Conservation (phyloP, 164 flowering plant genomes). For the Annona squamosa region DNA sequence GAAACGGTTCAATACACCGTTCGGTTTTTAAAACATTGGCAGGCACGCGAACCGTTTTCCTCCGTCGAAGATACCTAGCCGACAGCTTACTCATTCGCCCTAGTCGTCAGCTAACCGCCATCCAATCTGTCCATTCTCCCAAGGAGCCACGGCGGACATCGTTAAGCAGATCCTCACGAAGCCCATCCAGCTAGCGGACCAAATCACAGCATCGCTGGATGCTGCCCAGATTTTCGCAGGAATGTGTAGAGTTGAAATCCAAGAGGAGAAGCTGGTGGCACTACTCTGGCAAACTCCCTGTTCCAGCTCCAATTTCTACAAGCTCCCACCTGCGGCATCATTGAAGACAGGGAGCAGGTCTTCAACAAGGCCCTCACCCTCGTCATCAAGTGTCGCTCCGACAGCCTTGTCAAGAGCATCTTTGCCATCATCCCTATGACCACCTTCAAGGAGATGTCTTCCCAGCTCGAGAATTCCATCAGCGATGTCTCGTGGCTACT, state of each 20-base stretch:
- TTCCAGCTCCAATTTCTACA: slow-evolving; percentile 60
- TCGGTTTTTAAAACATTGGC: too few relatives aligned
- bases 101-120: too few relatives aligned
- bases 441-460: slow-evolving; percentile 48
- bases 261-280: slow-evolving; percentile 58
- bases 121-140: too few relatives aligned
- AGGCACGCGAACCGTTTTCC: too few relatives aligned
- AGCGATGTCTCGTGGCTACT: slow-evolving; percentile 87
- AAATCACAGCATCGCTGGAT: slow-evolving; percentile 48
- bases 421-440: slow-evolving; percentile 79
- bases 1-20: too few relatives aligned
- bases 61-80: too few relatives aligned
- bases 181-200: slow-evolving; percentile 76
- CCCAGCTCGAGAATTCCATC: slow-evolving; percentile 75
- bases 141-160: slow-evolving; percentile 45
- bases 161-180: slow-evolving; percentile 61
- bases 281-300: slow-evolving; percentile 78
- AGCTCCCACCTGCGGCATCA: slow-evolving; percentile 77
- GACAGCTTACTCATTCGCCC: too few relatives aligned
- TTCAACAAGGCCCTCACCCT: slow-evolving; percentile 64
- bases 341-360: slow-evolving; percentile 71
- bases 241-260: slow-evolving; percentile 56
- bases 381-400: slow-evolving; percentile 58
- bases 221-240: slow-evolving; percentile 46
- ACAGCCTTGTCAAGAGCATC: slow-evolving; percentile 46